Evolutionary conservation across 306 rosid genomes (phyloP), one percentile per base, ranked within the genome.

Genomic region (Castanea sativa): DNA sequence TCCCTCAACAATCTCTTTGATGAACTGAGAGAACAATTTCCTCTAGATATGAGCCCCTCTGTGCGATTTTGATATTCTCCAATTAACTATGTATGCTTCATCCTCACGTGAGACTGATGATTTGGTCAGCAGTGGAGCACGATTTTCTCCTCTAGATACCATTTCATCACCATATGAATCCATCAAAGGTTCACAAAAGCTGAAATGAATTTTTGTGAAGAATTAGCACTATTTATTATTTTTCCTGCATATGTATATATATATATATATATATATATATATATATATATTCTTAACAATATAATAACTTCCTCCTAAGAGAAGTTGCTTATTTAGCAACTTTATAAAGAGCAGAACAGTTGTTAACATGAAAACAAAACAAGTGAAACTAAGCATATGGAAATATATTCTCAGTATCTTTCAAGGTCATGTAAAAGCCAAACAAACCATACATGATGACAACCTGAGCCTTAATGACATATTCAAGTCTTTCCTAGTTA

Each of bases 1-100:
- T 73, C 97, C 97, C 83, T 95, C 99, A 69, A 92, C 99, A 79
- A 95, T 95, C 83, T 90, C 98, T 87, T 89, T 90, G 87, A 95
- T 87, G 89, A 92, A 93, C 78, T 78, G 90, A 83, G 97, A 90
- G 73, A 95, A 85, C 85, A 95, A 55, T 79, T 88, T 95, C 86
- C 86, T 91, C 84, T 90, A 83, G 76, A 93, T 59, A 83, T 81
- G 90, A 83, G 85, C 86, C 52, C 85, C 85, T 76, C 85, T 87
- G 53, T n/a, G 74, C 68, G 90, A 87, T 80, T 82, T 85, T 2
- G 92, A 82, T 83, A 95, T 90, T 86, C 91, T 90, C 99, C 99
- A 95, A 65, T 86, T 88, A 84, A 86, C 87, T 75, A 83, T 83
- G 71, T 77, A 41, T 58, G 79, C 90, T 25, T 87, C 89, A 56